phyloP scores from a whole-genome alignment of 208 protist species.

The Trichomonas tenax region DNA sequence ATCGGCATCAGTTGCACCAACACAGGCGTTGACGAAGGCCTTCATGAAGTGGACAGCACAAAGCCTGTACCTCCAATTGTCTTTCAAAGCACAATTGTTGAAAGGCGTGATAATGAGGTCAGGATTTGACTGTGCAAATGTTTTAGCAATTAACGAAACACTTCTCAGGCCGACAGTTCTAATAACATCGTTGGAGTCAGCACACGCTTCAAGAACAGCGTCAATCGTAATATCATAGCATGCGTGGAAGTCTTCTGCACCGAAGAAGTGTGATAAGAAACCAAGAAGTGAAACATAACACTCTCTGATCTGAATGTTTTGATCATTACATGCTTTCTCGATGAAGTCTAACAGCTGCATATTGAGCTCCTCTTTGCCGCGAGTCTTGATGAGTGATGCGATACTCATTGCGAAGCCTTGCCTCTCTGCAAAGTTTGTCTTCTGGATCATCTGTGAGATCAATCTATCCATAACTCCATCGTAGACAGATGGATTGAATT shows the following conservation, averaged over 20 bases:
- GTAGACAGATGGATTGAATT: neutral
- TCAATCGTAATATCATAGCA: constrained; percentile 5
- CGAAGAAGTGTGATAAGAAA: neutral
- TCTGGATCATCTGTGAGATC: neutral
- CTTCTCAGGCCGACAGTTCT: neutral
- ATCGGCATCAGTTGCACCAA: neutral
- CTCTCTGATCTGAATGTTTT: neutral
- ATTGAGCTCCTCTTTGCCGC: neutral
- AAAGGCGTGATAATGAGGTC: neutral
- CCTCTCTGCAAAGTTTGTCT: neutral
- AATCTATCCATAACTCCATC: neutral
- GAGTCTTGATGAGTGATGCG: neutral
- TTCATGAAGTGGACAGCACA: constrained; percentile 6
- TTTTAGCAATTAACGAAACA: neutral
- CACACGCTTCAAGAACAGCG: neutral
- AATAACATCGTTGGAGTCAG: neutral
- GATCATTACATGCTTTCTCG: neutral
- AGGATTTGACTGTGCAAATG: neutral
- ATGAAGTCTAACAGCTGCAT: neutral
- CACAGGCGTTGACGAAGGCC: neutral
- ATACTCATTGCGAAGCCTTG: neutral
- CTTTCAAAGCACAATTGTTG: neutral
- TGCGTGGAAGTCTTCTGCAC: neutral
- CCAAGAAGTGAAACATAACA: neutral
- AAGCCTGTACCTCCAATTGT: neutral